A percentile compares a stretch with the other conserved stretches of the same genome.
These are phyloP conservation scores for Auriscalpium microsporum DNA, from an alignment of 768 basidiomycete genomes.

Conservation along the genomic window DNA sequence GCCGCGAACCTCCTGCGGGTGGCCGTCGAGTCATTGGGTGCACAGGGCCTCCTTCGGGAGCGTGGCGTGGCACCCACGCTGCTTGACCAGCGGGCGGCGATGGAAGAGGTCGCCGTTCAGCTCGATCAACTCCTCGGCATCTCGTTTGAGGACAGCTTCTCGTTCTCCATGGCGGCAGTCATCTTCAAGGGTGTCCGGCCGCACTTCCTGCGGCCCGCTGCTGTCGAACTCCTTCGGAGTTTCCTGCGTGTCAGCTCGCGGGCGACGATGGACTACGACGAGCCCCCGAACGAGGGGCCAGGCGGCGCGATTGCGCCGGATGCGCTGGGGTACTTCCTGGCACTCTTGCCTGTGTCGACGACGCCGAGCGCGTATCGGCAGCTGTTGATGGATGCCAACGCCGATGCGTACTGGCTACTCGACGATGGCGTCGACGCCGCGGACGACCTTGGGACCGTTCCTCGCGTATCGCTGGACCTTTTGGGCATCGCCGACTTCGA, in stretches of 20 bases:
- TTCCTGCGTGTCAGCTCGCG: constrained; percentile 54
- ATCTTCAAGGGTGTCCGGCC: constrained; percentile 84
- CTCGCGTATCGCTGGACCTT: constrained; percentile 45
- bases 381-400: constrained; percentile 55
- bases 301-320: constrained; percentile 44
- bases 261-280: constrained; percentile 24
- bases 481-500: constrained; percentile 55
- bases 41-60: constrained; percentile 48
- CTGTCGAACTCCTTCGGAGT: constrained; percentile 52
- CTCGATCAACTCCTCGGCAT: constrained; percentile 67
- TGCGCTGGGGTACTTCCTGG: constrained; percentile 71
- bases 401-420: constrained; percentile 38
- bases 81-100: constrained; percentile 50
- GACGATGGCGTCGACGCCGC: constrained; percentile 35
- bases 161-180: constrained; percentile 73
- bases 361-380: constrained; percentile 45
- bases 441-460: constrained; percentile 31
- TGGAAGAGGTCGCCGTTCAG: constrained; percentile 64
- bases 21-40: constrained; percentile 56
- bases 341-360: constrained; percentile 62
- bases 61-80: constrained; percentile 47
- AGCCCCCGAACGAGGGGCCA: constrained; percentile 28
- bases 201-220: constrained; percentile 50
- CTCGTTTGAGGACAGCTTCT: constrained; percentile 71
- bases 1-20: constrained; percentile 60